These are phyloP conservation scores for Globisporangium cystogenes DNA, from an alignment of 352 stramenopile genomes.

Conservation along the genomic window DNA sequence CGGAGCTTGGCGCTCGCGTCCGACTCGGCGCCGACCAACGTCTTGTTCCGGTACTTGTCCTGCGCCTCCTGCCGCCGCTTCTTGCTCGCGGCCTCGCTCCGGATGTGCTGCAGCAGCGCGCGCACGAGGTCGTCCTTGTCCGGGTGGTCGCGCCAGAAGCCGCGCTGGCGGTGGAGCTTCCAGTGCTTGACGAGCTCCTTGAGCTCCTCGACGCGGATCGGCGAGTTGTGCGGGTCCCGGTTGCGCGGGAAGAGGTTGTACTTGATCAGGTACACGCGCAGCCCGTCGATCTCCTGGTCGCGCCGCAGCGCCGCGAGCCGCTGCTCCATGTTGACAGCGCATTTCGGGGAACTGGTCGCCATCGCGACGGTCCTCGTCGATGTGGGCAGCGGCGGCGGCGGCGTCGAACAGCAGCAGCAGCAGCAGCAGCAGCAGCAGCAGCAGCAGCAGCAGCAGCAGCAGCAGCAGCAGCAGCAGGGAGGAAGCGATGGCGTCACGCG, in stretches of 20 bases:
- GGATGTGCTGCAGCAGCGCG: slow-evolving; percentile 81
- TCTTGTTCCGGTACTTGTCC: slow-evolving; percentile 64
- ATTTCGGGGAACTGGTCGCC: slow-evolving; percentile 76
- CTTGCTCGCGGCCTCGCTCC: slow-evolving; percentile 75
- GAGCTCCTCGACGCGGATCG: slow-evolving; percentile 84
- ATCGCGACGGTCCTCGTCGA: slow-evolving; percentile 16
- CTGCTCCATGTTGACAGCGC: slow-evolving; percentile 84
- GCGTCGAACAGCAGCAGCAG: too few species aligned
- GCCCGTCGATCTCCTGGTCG: slow-evolving; percentile 80
- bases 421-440: too few species aligned
- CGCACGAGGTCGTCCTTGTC: slow-evolving; percentile 89
- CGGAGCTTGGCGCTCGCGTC: slow-evolving; percentile 30
- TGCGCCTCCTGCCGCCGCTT: slow-evolving; percentile 74
- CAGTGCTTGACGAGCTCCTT: slow-evolving; percentile 91
- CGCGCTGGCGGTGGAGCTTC: slow-evolving; percentile 86
- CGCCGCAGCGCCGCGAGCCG: slow-evolving; percentile 64
- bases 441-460: too few species aligned
- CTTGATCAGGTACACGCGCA: slow-evolving; percentile 83
- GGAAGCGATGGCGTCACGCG: too few species aligned
- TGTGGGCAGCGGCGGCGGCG: too few species aligned
- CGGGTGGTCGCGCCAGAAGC: slow-evolving; percentile 88
- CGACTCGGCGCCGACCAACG: slow-evolving; percentile 12
- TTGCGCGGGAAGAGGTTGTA: slow-evolving; percentile 85
- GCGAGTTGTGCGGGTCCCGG: slow-evolving; percentile 79
- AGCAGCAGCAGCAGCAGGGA: too few species aligned